phyloP scores from a whole-genome alignment of 2,329 filamentous ascomycete genomes.

The Fusarium xyrophilum region DNA sequence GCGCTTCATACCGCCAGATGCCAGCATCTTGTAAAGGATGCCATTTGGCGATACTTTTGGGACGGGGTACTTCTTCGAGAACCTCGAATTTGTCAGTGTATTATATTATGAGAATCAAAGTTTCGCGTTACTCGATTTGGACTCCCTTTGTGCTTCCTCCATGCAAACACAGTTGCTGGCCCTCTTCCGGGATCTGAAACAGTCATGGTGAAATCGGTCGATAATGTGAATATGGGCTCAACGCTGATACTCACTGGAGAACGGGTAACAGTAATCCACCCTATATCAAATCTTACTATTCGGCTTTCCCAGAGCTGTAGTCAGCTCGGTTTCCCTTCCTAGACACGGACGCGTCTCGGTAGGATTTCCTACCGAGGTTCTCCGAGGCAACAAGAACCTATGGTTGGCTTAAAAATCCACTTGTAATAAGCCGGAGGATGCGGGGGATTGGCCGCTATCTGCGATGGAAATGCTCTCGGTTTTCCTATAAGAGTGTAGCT shows the following conservation, averaged over 20 bases:
- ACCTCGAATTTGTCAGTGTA: background rate
- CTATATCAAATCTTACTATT: background rate
- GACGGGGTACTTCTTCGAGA: slow-evolving; percentile 12
- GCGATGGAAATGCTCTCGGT: background rate
- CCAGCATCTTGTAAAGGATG: slow-evolving; percentile 23
- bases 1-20: slow-evolving; percentile 11
- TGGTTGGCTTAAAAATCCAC: background rate
- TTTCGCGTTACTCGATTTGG: too few relatives aligned
- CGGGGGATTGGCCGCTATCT: background rate
- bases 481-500: slow-evolving; percentile 1
- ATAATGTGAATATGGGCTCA: background rate
- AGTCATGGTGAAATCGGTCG: background rate
- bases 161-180: slow-evolving; percentile 44
- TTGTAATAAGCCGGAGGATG: background rate
- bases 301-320: background rate
- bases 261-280: background rate
- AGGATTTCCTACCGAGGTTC: background rate
- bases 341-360: background rate
- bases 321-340: background rate
- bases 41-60: background rate
- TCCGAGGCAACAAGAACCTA: background rate
- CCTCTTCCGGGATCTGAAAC: background rate
- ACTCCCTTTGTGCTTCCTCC: slow-evolving; percentile 46
- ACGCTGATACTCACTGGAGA: background rate
- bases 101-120: too few relatives aligned